These are phyloP conservation scores for Melastoma malabathricum DNA, from an alignment of 345 rosid genomes.

Conservation along the genomic window DNA sequence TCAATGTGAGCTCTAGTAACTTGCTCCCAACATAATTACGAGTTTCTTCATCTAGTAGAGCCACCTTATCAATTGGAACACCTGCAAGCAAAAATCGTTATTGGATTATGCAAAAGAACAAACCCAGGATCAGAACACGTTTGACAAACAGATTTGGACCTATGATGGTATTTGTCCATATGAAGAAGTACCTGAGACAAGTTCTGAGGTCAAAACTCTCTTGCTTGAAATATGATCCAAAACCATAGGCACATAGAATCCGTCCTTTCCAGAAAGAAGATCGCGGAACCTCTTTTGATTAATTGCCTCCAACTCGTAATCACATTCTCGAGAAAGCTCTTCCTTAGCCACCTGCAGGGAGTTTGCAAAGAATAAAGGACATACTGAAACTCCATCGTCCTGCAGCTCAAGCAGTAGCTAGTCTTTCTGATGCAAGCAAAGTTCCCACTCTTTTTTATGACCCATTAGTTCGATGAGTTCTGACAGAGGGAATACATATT, in stretches of 20 bases:
- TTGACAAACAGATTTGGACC: no score
- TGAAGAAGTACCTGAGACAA: constrained; percentile 50
- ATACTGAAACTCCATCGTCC: constrained; percentile 6
- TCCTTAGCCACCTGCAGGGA: constrained; percentile 74
- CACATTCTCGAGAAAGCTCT: constrained; percentile 86
- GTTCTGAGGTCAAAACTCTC: constrained; percentile 75
- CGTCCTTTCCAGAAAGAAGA: constrained; percentile 36
- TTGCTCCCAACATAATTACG: constrained; percentile 71
- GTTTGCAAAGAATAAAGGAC: not conserved
- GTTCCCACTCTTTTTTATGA: not conserved
- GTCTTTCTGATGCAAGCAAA: not conserved
- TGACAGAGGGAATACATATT: not conserved
- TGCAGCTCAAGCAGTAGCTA: not conserved
- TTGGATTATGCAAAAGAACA: no score
- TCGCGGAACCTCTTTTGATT: constrained; percentile 71
- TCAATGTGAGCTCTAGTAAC: constrained; percentile 73
- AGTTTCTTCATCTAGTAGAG: constrained; percentile 56
- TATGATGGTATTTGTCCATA: not conserved
- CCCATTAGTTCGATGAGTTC: not conserved
- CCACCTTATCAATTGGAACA: constrained; percentile 81
- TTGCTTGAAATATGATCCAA: constrained; percentile 64
- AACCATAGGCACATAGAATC: constrained; percentile 72
- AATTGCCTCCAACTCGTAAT: constrained; percentile 72
- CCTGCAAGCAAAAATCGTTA: constrained; percentile 24
- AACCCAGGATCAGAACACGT: not conserved